These are phyloP conservation scores for Picea sitchensis DNA, from an alignment of 75 land plant genomes.

Conservation along the genomic window DNA sequence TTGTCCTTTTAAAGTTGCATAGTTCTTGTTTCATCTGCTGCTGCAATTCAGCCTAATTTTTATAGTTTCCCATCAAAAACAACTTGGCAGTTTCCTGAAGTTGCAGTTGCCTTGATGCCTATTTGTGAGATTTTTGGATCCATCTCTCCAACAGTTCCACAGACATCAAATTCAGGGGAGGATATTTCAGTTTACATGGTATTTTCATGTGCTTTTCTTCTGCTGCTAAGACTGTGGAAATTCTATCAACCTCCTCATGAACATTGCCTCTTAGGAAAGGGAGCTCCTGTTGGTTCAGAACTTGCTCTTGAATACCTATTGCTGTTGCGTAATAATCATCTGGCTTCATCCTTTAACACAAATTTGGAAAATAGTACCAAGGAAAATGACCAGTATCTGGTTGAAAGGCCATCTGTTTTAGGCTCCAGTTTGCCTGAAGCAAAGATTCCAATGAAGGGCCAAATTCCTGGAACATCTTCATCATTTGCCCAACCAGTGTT, in stretches of 20 bases:
- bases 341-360: constrained; percentile 18
- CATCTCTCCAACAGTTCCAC: constrained; percentile 24
- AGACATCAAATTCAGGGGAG: constrained; percentile 19
- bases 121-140: constrained; percentile 80
- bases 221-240: constrained; percentile 67
- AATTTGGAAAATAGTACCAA: constrained; percentile 3
- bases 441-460: background rate
- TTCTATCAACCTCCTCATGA: constrained; percentile 65
- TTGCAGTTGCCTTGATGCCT: constrained; percentile 65
- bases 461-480: background rate
- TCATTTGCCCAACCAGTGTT: constrained; percentile 32
- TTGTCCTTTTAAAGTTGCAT: background rate
- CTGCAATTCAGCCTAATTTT: background rate
- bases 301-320: constrained; percentile 58
- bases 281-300: constrained; percentile 23
- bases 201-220: constrained; percentile 64
- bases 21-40: background rate
- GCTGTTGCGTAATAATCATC: constrained; percentile 35
- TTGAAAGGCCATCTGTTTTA: constrained; percentile 18
- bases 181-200: constrained; percentile 45
- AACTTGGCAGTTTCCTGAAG: constrained; percentile 49
- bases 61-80: background rate
- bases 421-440: constrained; percentile 14
- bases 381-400: constrained; percentile 13
- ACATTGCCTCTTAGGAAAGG: constrained; percentile 25